Percentiles rank a stretch among this genome's conserved stretches.
These are phyloP conservation scores for Tetrahymena elliotti DNA, from an alignment of 73 alveolate species.

Conservation along the genomic window DNA sequence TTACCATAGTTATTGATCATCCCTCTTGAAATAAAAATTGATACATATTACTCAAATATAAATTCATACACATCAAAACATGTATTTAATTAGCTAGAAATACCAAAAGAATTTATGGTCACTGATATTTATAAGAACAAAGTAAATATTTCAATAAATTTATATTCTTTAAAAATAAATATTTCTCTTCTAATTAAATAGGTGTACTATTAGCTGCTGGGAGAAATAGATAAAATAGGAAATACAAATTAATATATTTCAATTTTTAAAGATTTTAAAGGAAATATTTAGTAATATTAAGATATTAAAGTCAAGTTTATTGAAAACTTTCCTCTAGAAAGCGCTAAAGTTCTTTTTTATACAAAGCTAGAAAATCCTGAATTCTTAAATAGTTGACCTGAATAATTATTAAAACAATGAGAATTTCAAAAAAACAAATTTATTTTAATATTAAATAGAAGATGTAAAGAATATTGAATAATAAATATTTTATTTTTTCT, in stretches of 20 bases:
- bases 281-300: not conserved
- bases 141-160: not conserved
- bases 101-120: not conserved
- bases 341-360: not conserved
- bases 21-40: not conserved
- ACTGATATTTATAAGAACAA: not conserved
- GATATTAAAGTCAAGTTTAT: not conserved
- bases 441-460: no score
- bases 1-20: not conserved
- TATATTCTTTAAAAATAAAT: no score
- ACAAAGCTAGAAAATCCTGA: not conserved
- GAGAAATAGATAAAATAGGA: not conserved
- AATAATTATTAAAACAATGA: no score
- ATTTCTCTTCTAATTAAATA: no score
- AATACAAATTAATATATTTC: not conserved
- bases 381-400: no score
- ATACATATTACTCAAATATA: not conserved
- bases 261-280: not conserved
- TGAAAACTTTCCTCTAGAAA: not conserved
- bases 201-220: not conserved
- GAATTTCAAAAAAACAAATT: no score
- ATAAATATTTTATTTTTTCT: no score
- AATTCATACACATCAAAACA: not conserved
- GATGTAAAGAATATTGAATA: no score
- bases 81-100: not conserved